Base-by-base conservation (phyloP, 1,284 basidiomycete species). In the Baeospora myosura region DNA sequence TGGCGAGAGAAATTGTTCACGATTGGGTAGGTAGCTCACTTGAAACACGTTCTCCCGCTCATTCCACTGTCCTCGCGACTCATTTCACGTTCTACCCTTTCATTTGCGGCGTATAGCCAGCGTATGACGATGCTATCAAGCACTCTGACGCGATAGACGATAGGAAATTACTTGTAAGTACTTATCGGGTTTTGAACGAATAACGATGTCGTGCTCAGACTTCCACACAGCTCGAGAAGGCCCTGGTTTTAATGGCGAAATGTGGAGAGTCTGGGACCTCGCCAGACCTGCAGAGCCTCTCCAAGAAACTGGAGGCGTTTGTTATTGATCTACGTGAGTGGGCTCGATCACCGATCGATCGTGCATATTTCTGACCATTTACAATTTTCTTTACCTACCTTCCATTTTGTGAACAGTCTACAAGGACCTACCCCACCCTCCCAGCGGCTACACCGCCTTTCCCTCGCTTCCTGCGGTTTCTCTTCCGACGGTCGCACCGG, bases 381-480 rank as follows among this genome's bases (percentile, higher is more conserved):
- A n/a, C n/a, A n/a, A n/a, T n/a, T n/a, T n/a, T n/a, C n/a, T n/a
- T n/a, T n/a, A n/a, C n/a, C n/a, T 50, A 42, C 55, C 49, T 32
- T 40, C 43, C 32, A 40, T 43, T 33, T 40, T 17, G 20, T 33
- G 8, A 23, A 17, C 50, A 76, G 74, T 78, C 16, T 82, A 77
- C 59, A 75, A 76, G 46, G 82, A 85, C 50, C 65, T 85, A 23
- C 81, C 81, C 0, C 83, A 85, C 47, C 83, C 83, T 5, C 72
- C 81, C 2, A 61, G 61, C 29, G 64, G 64, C 5, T 79, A 75
- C 54, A 58, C 82, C 44, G 58, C 55, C 12, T 46, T 53, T 41
- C 38, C 52, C 14, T 30, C 45, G 24, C n/a, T n/a, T n/a, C 22
- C 42, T 18, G 36, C 45, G 10, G 36, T 32, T 22, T 30, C 18